Conservation (phyloP, 495 filamentous ascomycete species). For the Neurospora sp. region DNA sequence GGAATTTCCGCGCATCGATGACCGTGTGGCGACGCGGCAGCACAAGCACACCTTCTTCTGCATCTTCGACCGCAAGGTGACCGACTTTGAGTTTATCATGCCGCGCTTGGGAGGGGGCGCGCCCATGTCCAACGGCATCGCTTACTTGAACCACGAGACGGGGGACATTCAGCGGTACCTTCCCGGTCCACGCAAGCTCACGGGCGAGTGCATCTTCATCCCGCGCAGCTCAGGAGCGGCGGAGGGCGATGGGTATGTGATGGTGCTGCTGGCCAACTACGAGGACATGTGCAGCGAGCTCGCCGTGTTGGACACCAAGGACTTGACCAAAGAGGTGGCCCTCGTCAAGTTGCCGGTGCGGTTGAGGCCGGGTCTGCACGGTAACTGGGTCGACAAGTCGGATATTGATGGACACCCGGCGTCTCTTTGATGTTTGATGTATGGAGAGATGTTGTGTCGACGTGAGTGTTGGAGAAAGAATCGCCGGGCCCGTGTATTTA, state of each 20-base stretch:
- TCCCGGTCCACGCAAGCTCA: slow-evolving; percentile 30
- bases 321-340: slow-evolving; percentile 3
- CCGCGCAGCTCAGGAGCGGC: slow-evolving; percentile 22
- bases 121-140: slow-evolving; percentile 27
- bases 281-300: slow-evolving; percentile 7
- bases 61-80: slow-evolving; percentile 25
- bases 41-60: slow-evolving; percentile 41
- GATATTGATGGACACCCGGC: neutral
- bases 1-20: slow-evolving; percentile 47
- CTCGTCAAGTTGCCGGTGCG: slow-evolving; percentile 3
- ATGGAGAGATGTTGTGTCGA: neutral
- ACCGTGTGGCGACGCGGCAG: slow-evolving; percentile 31
- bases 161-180: slow-evolving; percentile 25
- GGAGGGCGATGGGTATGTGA: slow-evolving; percentile 44
- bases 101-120: slow-evolving; percentile 22
- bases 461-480: neutral
- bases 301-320: slow-evolving; percentile 6
- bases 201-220: slow-evolving; percentile 45
- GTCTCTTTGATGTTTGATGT: neutral
- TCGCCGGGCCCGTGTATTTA: neutral
- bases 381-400: slow-evolving; percentile 7
- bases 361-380: slow-evolving; percentile 7
- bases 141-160: slow-evolving; percentile 15
- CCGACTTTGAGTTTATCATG: slow-evolving; percentile 30
- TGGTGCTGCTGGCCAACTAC: slow-evolving; percentile 38